Base-by-base conservation (phyloP, 768 basidiomycete genomes). In the Gautieria morchelliformis region DNA sequence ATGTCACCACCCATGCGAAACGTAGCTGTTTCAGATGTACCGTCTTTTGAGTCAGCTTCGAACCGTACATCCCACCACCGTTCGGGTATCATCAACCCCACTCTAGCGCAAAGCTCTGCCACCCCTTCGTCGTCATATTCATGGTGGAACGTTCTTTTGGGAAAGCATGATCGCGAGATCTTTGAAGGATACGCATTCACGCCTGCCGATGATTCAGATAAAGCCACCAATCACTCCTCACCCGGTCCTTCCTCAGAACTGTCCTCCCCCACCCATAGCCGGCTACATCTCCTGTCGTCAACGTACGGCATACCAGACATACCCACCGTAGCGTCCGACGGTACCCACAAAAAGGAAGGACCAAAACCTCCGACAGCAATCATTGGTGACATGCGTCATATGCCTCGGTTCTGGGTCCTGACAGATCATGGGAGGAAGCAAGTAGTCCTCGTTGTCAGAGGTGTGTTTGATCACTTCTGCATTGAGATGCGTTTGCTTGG, bases 321-420 rank as follows among this genome's bases (percentile, higher is more conserved):
- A 40, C 33, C 32, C 6, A 11, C 32, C n/a, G 15, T 11, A 17
- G 17, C 41, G 39, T 41, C 41, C 9, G 30, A 41, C 69, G 71
- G 54, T 70, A 71, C 61, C 42, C 60, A 41, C 37, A 49, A 24
- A 45, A 44, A 44, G 44, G 72, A 68, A 30, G 76, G 74, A 56
- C 72, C 79, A 71, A 76, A 76, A 56, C 72, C 79, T 8, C 50
- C 22, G 14, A 81, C 79, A 5, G 84, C 84, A 8, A 80, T 83
- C 35, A 75, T 85, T 22, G 85, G 87, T 14, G 72, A 77, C 48
- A 83, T 85, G 61, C 78, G 80, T 59, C 75, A 83, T 60, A 86
- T 89, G 83, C 89, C 90, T 3, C 76, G 87, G 37, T 92, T 85
- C 66, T 92, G 90, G 89, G 84, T 91, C 4, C 74, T 93, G 19